Conservation (phyloP, 2,329 filamentous ascomycete species). For the Stemphylium beticola region DNA sequence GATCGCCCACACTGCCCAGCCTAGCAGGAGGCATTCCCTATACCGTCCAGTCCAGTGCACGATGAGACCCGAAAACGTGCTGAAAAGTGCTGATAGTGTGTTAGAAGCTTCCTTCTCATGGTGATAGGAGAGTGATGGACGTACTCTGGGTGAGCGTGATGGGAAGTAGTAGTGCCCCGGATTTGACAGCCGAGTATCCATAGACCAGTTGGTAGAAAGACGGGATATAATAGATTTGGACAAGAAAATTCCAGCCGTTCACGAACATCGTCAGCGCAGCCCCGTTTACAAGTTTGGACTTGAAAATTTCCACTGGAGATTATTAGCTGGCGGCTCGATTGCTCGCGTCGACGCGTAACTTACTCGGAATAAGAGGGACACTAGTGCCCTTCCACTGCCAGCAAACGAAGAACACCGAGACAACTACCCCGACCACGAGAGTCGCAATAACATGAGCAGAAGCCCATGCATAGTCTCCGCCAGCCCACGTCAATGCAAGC, state of each 20-base stretch:
- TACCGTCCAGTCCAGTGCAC: constrained; percentile 29
- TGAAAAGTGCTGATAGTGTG: constrained; percentile 20
- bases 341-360: constrained; percentile 17
- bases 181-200: constrained; percentile 55
- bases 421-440: constrained; percentile 57
- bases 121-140: neutral
- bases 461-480: constrained; percentile 61
- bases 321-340: neutral
- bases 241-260: constrained; percentile 66
- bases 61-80: constrained; percentile 27
- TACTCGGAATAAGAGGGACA: constrained; percentile 64
- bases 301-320: constrained; percentile 23
- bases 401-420: constrained; percentile 56
- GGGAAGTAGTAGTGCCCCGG: constrained; percentile 59
- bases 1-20: constrained; percentile 29
- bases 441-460: constrained; percentile 59
- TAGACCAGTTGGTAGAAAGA: constrained; percentile 67
- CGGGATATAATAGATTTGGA: constrained; percentile 66
- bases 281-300: constrained; percentile 24
- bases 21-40: constrained; percentile 25
- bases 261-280: constrained; percentile 57
- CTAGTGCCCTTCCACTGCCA: constrained; percentile 66
- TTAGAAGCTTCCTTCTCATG: neutral
- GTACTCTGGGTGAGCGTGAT: constrained; percentile 49
- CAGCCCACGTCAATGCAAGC: constrained; percentile 63